phyloP scores from a whole-genome alignment of 306 rosid genomes.

The Astragalus glycyphyllos region DNA sequence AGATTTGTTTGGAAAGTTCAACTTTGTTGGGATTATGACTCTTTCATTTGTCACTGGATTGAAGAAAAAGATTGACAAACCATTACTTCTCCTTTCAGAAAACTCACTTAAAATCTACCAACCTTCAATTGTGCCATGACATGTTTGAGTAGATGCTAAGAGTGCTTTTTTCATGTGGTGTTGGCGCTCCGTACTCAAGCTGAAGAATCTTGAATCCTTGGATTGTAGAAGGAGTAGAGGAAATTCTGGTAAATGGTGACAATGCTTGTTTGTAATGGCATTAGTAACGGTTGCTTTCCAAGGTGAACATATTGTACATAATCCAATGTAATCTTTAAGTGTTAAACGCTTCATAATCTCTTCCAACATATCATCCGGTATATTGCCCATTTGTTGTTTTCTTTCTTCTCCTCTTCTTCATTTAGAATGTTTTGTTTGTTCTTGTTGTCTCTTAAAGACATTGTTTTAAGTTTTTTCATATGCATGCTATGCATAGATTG shows the following conservation, averaged over 20 bases:
- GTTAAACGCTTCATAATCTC: not conserved
- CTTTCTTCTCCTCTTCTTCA: too few species aligned
- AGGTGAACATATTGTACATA: not conserved
- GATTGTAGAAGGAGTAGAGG: not conserved
- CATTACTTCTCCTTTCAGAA: not conserved
- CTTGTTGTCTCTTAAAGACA: too few species aligned
- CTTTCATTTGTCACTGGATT: slow-evolving; percentile 6
- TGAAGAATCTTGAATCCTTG: not conserved
- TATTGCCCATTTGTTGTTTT: too few species aligned
- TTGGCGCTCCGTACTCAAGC: not conserved
- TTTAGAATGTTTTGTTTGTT: too few species aligned
- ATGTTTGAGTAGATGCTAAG: not conserved
- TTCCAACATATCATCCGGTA: not conserved
- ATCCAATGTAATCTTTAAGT: not conserved
- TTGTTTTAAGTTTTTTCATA: too few species aligned
- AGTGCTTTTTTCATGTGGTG: not conserved
- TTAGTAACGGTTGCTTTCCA: not conserved
- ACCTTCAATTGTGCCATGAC: not conserved
- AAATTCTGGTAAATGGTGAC: slow-evolving; percentile 1
- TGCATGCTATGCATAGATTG: too few species aligned
- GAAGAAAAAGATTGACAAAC: not conserved
- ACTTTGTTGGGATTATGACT: slow-evolving; percentile 7
- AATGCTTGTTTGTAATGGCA: not conserved
- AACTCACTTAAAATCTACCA: not conserved
- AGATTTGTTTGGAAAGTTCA: slow-evolving; percentile 8